Evolutionary conservation across 2,329 filamentous ascomycete species (phyloP).

Genomic region (Chaetomium sp.): DNA sequence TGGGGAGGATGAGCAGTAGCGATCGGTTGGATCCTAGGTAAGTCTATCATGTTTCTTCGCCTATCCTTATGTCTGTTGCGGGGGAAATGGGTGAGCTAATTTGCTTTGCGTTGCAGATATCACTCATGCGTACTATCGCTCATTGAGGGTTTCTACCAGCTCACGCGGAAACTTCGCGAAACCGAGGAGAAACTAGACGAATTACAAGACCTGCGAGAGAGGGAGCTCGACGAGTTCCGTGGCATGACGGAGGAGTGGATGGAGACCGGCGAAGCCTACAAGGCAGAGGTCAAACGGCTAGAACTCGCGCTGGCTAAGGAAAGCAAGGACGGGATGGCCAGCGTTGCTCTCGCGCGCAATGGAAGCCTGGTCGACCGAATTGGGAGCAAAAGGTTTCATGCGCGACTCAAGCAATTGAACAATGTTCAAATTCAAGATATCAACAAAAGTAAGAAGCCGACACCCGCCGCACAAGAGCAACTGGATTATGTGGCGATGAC

Average conservation of each 20-base stretch:
- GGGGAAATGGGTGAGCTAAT: not conserved
- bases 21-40: constrained; percentile 10
- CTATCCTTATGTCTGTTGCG: not conserved
- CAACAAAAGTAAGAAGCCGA: not conserved
- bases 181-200: constrained; percentile 24
- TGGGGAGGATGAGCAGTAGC: constrained; percentile 27
- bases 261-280: constrained; percentile 33
- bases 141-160: constrained; percentile 31
- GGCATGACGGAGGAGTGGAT: constrained; percentile 34
- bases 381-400: constrained; percentile 28
- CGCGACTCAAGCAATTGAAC: constrained; percentile 27
- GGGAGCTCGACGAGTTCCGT: constrained; percentile 32
- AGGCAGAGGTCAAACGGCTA: constrained; percentile 35
- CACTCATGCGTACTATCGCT: constrained; percentile 37
- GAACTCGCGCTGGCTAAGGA: constrained; percentile 31
- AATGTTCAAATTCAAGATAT: constrained; percentile 8
- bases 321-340: constrained; percentile 36
- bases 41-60: not conserved
- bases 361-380: constrained; percentile 37
- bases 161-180: constrained; percentile 22
- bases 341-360: constrained; percentile 38
- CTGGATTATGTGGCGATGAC: not conserved
- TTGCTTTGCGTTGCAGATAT: constrained; percentile 25
- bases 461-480: not conserved
- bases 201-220: constrained; percentile 26